Evolutionary conservation across 306 rosid species (phyloP).

Genomic region (Acacia acuminata): DNA sequence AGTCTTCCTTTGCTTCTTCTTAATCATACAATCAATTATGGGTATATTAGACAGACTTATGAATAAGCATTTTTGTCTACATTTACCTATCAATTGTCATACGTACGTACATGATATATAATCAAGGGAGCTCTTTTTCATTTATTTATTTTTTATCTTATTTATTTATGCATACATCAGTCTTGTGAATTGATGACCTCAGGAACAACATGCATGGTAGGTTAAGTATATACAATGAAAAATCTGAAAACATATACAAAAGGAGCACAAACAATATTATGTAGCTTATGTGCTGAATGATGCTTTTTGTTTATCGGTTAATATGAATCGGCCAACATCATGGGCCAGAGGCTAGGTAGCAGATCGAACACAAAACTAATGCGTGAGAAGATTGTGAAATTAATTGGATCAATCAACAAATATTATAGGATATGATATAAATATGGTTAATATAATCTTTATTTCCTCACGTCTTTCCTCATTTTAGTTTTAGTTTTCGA

Average conservation of each 20-base stretch:
- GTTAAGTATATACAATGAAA: background rate
- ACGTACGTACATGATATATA: background rate
- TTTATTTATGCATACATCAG: background rate
- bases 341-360: background rate
- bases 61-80: background rate
- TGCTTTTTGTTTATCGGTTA: background rate
- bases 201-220: background rate
- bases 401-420: background rate
- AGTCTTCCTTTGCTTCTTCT: background rate
- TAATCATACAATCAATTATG: background rate
- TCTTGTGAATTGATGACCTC: background rate
- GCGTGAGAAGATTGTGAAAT: background rate
- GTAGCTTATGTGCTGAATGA: background rate
- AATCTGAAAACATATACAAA: background rate
- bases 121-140: background rate
- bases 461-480: accelerated
- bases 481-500: no score
- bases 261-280: background rate
- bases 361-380: background rate
- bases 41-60: background rate
- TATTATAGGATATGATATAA: background rate
- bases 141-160: background rate
- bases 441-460: no score
- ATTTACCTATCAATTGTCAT: background rate
- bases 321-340: background rate